phyloP scores from a whole-genome alignment of 2,329 filamentous ascomycete genomes.

The Thelonectria olida region DNA sequence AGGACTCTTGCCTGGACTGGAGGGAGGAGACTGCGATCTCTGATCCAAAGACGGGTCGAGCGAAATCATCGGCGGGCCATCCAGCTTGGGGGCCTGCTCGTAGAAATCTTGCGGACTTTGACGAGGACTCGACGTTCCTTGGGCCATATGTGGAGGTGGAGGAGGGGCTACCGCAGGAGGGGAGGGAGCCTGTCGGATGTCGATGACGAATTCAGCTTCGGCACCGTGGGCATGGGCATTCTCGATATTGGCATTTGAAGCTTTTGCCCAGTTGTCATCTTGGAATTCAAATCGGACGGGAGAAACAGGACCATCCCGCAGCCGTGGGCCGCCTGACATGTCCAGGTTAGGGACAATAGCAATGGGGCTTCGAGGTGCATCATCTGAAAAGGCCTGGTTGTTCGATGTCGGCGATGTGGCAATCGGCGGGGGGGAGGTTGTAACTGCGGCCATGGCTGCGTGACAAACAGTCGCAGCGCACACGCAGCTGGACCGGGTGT shows the following conservation, averaged over 20 bases:
- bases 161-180: conserved; percentile 47
- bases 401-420: conserved; percentile 40
- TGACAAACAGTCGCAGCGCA: conserved; percentile 20
- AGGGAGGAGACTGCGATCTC: conserved; percentile 10
- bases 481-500: conserved; percentile 19
- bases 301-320: conserved; percentile 63
- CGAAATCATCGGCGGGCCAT: conserved; percentile 7
- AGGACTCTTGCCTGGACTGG: conserved; percentile 21
- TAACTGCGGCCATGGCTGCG: conserved; percentile 46
- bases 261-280: conserved; percentile 60
- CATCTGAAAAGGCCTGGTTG: conserved; percentile 28
- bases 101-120: conserved; percentile 23
- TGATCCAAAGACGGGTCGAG: conserved; percentile 23
- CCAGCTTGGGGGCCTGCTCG: conserved; percentile 5
- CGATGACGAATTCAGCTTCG: conserved; percentile 39
- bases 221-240: conserved; percentile 41
- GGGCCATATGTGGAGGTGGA: conserved; percentile 37
- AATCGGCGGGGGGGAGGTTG: conserved; percentile 46
- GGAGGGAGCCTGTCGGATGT: conserved; percentile 32
- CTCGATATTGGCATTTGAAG: conserved; percentile 64
- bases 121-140: conserved; percentile 17
- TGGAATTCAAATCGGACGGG: conserved; percentile 66
- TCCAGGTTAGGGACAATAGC: conserved; percentile 41
- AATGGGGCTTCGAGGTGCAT: conserved; percentile 48
- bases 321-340: conserved; percentile 50